phyloP scores from a whole-genome alignment of 352 stramenopile species.

The Phytophthora podocarpi region DNA sequence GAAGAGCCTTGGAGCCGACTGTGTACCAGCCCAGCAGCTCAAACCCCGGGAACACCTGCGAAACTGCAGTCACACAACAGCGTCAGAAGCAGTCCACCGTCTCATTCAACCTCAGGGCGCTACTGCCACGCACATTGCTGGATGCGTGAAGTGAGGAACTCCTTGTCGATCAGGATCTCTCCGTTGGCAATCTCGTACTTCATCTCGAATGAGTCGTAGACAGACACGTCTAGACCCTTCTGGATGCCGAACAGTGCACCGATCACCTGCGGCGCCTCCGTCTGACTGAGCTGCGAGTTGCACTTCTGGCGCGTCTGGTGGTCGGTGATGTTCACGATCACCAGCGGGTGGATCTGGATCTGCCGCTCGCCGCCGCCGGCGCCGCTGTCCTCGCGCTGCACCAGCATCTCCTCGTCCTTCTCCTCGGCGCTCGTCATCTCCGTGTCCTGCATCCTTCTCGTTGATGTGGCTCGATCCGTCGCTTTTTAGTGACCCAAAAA shows the following conservation, averaged over 20 bases:
- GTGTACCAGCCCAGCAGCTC: constrained; percentile 92
- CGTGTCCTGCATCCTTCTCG: constrained; percentile 49
- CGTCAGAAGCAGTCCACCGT: background rate
- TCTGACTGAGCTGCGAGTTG: constrained; percentile 52
- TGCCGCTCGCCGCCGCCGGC: constrained; percentile 63
- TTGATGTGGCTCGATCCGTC: constrained; percentile 20
- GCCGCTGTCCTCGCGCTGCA: constrained; percentile 51
- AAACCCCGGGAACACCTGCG: constrained; percentile 87
- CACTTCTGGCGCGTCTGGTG: constrained; percentile 92
- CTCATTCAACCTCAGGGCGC: background rate
- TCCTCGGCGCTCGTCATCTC: constrained; percentile 59
- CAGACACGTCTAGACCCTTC: constrained; percentile 75
- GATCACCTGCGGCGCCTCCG: constrained; percentile 65
- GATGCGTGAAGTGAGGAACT: constrained; percentile 78
- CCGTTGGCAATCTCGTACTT: constrained; percentile 63
- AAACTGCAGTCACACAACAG: constrained; percentile 42
- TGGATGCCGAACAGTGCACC: constrained; percentile 94
- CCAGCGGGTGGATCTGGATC: constrained; percentile 86
- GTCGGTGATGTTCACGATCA: constrained; percentile 95
- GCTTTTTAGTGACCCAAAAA: too few relatives aligned
- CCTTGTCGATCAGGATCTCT: constrained; percentile 80
- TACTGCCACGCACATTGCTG: constrained; percentile 68
- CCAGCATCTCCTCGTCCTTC: constrained; percentile 49
- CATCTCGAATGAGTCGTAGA: constrained; percentile 92
- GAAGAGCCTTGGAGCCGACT: constrained; percentile 67